These are phyloP conservation scores for Fagus sylvatica DNA, from an alignment of 306 rosid species.

Conservation along the genomic window DNA sequence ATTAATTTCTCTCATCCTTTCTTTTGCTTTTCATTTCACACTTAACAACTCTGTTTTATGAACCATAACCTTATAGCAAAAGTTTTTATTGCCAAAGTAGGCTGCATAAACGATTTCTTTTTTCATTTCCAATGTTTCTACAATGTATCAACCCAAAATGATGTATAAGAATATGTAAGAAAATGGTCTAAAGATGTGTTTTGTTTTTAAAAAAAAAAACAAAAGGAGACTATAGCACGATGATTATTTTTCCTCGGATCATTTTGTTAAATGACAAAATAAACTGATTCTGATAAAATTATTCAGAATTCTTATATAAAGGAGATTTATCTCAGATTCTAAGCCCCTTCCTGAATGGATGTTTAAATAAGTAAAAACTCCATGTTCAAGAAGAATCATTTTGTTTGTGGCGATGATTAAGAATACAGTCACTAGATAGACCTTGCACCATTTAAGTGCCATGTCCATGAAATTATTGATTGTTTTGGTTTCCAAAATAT, in stretches of 20 bases:
- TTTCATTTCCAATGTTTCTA: neutral
- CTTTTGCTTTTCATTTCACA: neutral
- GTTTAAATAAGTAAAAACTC: neutral
- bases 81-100: too few species aligned
- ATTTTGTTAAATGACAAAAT: neutral
- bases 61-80: too few species aligned
- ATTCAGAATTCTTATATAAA: neutral
- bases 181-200: neutral
- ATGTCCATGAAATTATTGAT: neutral
- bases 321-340: neutral
- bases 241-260: neutral
- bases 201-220: neutral
- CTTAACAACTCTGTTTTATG: neutral
- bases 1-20: neutral
- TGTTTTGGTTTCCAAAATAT: constrained; percentile 10
- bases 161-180: neutral
- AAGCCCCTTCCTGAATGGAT: neutral
- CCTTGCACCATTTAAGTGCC: neutral
- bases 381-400: neutral
- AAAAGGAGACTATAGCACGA: neutral
- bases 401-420: neutral
- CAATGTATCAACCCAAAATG: neutral
- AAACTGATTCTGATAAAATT: neutral
- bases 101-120: neutral
- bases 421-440: constrained; percentile 1